A percentile compares a stretch with the other conserved stretches of the same genome.
phyloP scores from a whole-genome alignment of 805 yeast genomes.

The Metschnikowia continentalis region DNA sequence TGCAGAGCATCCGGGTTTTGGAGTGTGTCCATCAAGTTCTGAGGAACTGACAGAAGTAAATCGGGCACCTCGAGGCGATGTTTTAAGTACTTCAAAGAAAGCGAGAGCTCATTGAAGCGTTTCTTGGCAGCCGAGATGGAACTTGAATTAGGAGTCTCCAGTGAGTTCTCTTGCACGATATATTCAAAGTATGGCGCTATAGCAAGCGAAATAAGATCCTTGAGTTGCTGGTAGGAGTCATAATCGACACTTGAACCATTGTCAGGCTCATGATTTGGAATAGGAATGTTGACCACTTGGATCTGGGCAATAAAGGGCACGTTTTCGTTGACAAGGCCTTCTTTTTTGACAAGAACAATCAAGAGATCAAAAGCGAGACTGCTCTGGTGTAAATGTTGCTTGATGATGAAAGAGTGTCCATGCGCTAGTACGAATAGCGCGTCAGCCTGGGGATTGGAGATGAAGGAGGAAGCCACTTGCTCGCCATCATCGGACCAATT shows the following conservation, averaged over 20 bases:
- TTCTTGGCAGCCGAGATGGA: conserved; percentile 34
- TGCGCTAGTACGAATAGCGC: conserved; percentile 13
- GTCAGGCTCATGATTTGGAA: neutral
- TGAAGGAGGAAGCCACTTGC: conserved; percentile 7
- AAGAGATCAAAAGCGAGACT: conserved; percentile 6
- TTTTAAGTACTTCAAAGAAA: conserved; percentile 63
- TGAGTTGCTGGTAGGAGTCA: conserved; percentile 48
- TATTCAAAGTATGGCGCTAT: conserved; percentile 68
- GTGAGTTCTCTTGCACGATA: conserved; percentile 16
- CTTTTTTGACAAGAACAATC: conserved; percentile 11
- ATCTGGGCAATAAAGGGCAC: conserved; percentile 12
- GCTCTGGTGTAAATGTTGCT: conserved; percentile 4
- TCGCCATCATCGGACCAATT: conserved; percentile 4
- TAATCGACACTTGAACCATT: conserved; percentile 1
- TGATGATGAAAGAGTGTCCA: conserved; percentile 3
- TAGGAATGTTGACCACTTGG: conserved; percentile 15
- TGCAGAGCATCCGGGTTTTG: conserved; percentile 30
- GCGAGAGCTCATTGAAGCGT: conserved; percentile 63
- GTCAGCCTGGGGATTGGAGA: conserved; percentile 7
- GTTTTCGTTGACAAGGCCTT: conserved; percentile 5
- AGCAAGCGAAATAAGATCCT: conserved; percentile 57
- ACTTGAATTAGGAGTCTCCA: conserved; percentile 6
- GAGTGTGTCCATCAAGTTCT: conserved; percentile 29
- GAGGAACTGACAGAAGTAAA: conserved; percentile 49
- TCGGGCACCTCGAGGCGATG: conserved; percentile 69